These are phyloP conservation scores for Cryphonectria carpinicola DNA, from an alignment of 2,329 filamentous ascomycete genomes.

Conservation along the genomic window DNA sequence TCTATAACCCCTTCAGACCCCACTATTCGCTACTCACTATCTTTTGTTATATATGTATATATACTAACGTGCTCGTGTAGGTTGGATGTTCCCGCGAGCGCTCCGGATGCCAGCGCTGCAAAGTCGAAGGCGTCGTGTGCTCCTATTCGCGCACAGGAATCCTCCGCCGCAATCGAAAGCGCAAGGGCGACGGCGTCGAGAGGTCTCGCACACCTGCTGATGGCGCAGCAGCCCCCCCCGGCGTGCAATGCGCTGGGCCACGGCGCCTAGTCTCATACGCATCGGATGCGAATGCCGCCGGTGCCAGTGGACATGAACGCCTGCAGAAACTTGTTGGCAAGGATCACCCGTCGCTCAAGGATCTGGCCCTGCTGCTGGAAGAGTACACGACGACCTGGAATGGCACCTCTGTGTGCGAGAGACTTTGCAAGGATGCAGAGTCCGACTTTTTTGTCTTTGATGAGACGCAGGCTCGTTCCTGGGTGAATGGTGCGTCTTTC, in stretches of 20 bases:
- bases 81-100: conserved; percentile 15
- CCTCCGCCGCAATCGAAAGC: conserved; percentile 12
- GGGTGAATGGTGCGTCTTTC: background rate
- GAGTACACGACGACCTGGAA: conserved; percentile 8
- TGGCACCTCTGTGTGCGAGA: background rate
- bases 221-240: too few species aligned
- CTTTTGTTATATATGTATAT: too few species aligned
- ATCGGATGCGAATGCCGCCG: background rate
- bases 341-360: conserved; percentile 5
- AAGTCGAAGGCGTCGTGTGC: conserved; percentile 3
- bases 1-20: background rate
- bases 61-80: background rate
- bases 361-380: conserved; percentile 8
- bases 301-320: conserved; percentile 1
- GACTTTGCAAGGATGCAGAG: background rate
- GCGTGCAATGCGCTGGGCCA: background rate
- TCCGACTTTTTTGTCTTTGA: background rate
- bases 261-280: background rate
- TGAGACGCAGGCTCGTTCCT: background rate
- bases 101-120: conserved; percentile 16
- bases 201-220: background rate
- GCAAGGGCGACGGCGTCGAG: background rate
- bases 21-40: background rate
- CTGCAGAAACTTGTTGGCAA: conserved; percentile 6
- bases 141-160: conserved; percentile 11